Percentiles rank a stretch among this genome's conserved stretches.
Conservation (phyloP, 108 stramenopile genomes). For the Nitzschia sp. region DNA sequence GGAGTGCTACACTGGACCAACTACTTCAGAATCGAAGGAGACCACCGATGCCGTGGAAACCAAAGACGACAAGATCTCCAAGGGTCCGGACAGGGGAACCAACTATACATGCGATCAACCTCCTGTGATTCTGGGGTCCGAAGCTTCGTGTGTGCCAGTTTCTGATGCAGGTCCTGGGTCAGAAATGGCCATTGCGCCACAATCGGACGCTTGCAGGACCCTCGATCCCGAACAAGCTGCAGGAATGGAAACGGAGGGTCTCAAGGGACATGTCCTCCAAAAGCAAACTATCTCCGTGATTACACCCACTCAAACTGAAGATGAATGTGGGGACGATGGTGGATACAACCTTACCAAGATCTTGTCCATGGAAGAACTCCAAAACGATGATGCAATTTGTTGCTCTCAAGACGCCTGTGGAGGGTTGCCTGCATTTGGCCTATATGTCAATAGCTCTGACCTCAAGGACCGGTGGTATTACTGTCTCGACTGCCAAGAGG, state of each 20-base stretch:
- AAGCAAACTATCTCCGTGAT: conserved; percentile 28
- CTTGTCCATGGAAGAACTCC: conserved; percentile 40
- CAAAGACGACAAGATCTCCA: neutral
- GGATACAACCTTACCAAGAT: conserved; percentile 45
- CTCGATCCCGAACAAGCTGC: too few species aligned
- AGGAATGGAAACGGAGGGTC: neutral
- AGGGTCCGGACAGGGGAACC: neutral
- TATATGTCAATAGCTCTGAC: conserved; percentile 31
- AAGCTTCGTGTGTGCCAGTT: too few species aligned
- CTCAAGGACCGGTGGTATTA: conserved; percentile 43
- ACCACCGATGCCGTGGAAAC: neutral
- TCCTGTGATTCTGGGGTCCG: too few species aligned
- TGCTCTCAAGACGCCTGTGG: conserved; percentile 36
- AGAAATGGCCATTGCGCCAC: too few species aligned
- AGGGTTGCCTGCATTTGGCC: conserved; percentile 36
- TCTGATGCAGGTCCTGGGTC: too few species aligned
- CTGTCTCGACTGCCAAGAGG: conserved; percentile 55
- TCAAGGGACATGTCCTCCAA: neutral
- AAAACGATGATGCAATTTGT: conserved; percentile 26
- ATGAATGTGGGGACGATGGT: conserved; percentile 33
- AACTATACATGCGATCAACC: neutral
- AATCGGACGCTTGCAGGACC: too few species aligned
- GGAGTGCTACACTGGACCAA: conserved; percentile 40
- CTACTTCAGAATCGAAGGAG: conserved; percentile 21
- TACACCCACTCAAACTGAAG: conserved; percentile 18